phyloP scores from a whole-genome alignment of 2,329 filamentous ascomycete species.

The Talaromyces sp. region DNA sequence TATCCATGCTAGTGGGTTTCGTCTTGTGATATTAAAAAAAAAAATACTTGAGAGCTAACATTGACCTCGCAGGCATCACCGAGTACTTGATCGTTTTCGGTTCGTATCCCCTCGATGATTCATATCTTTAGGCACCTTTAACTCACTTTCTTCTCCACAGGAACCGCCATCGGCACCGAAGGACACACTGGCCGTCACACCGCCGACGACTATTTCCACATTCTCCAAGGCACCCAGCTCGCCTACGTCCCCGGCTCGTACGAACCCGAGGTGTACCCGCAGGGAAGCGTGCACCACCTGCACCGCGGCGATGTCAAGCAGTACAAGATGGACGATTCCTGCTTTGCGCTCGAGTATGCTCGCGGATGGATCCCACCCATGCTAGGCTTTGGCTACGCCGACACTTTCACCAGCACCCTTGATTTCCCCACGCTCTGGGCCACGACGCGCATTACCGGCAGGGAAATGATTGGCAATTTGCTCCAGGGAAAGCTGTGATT shows the following conservation, averaged over 20 bases:
- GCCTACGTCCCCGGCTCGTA: conserved; percentile 35
- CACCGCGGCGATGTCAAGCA: conserved; percentile 66
- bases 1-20: conserved; percentile 69
- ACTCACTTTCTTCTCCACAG: conserved; percentile 13
- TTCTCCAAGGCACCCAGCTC: conserved; percentile 52
- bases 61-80: conserved; percentile 51
- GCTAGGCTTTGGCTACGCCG: conserved; percentile 84
- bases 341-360: conserved; percentile 37
- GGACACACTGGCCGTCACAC: conserved; percentile 86
- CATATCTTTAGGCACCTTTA: not conserved
- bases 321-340: conserved; percentile 51
- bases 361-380: conserved; percentile 86
- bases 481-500: conserved; percentile 64
- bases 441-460: conserved; percentile 68
- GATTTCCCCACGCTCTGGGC: conserved; percentile 81
- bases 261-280: conserved; percentile 35
- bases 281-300: conserved; percentile 35
- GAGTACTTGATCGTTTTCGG: conserved; percentile 91
- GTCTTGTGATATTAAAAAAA: too few relatives aligned
- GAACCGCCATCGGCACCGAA: conserved; percentile 63
- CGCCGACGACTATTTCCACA: conserved; percentile 92
- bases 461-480: conserved; percentile 73
- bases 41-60: not conserved
- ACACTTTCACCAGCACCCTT: conserved; percentile 73
- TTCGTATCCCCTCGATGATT: conserved; percentile 13